Evolutionary conservation across 805 yeast species (phyloP).

Genomic region (Myxozyma kluyveri): DNA sequence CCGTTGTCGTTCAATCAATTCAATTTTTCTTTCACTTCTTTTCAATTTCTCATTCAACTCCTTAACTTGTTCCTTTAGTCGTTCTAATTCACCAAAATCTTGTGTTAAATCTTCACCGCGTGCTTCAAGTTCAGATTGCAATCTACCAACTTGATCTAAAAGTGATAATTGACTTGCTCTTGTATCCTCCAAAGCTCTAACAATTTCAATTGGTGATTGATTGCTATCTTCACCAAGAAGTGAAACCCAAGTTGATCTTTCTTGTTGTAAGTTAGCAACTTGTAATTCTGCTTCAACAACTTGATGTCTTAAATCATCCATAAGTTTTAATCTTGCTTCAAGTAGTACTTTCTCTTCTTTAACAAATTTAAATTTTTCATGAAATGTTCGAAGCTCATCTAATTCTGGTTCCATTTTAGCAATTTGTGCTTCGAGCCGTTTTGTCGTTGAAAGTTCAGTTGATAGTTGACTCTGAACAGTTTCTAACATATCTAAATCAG

Average conservation of each 20-base stretch:
- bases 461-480: slow-evolving; percentile 21
- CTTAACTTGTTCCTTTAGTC: slow-evolving; percentile 35
- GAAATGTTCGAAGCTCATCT: slow-evolving; percentile 48
- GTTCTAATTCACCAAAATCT: slow-evolving; percentile 32
- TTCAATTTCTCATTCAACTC: slow-evolving; percentile 44
- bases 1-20: slow-evolving; percentile 49
- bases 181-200: slow-evolving; percentile 40
- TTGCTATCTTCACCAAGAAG: slow-evolving; percentile 44
- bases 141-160: slow-evolving; percentile 36
- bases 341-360: slow-evolving; percentile 54
- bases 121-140: slow-evolving; percentile 35
- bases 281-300: slow-evolving; percentile 51
- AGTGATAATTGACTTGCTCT: slow-evolving; percentile 35
- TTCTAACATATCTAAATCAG: slow-evolving; percentile 16
- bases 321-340: slow-evolving; percentile 40
- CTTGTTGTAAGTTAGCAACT: slow-evolving; percentile 48
- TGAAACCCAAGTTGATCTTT: slow-evolving; percentile 48
- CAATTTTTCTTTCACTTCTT: slow-evolving; percentile 35
- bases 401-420: slow-evolving; percentile 54
- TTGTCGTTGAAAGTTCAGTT: slow-evolving; percentile 46
- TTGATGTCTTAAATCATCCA: slow-evolving; percentile 47
- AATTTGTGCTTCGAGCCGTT: slow-evolving; percentile 52
- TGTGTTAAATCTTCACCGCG: slow-evolving; percentile 30
- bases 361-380: slow-evolving; percentile 50
- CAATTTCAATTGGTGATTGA: slow-evolving; percentile 44